Evolutionary conservation across 192 early-diverging fungal genomes (phyloP).

Genomic region (Pilaira anomala): DNA sequence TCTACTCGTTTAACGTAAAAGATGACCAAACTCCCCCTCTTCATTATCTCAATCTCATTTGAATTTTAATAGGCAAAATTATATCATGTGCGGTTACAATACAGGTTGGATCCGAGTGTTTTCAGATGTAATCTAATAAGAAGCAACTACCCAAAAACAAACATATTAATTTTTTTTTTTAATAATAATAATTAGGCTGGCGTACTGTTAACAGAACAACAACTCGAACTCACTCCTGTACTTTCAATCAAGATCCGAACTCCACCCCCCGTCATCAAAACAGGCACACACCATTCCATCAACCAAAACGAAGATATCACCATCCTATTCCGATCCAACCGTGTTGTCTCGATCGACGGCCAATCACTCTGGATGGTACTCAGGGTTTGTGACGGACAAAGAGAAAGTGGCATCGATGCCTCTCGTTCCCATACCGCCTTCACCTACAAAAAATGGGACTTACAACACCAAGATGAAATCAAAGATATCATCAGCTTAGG

Average conservation of each 20-base stretch:
- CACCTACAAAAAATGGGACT: constrained; percentile 53
- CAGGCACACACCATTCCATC: constrained; percentile 19
- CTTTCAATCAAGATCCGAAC: constrained; percentile 49
- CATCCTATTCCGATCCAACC: constrained; percentile 44
- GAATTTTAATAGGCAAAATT: constrained; percentile 38
- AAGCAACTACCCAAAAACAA: too few species aligned
- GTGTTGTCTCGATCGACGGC: constrained; percentile 55
- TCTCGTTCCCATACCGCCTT: constrained; percentile 38
- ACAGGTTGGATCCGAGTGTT: constrained; percentile 55
- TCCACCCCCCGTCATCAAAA: constrained; percentile 24
- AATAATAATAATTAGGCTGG: constrained; percentile 41
- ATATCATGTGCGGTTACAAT: constrained; percentile 51
- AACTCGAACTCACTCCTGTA: constrained; percentile 45
- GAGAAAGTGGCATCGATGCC: constrained; percentile 24
- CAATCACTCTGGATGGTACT: constrained; percentile 55
- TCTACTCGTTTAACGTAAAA: constrained; percentile 42
- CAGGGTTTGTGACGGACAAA: constrained; percentile 45
- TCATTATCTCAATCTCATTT: too few species aligned
- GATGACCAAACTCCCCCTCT: not conserved
- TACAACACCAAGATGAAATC: constrained; percentile 42
- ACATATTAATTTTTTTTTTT: too few species aligned
- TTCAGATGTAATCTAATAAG: constrained; percentile 39
- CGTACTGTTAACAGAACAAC: constrained; percentile 43
- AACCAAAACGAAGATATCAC: constrained; percentile 55
- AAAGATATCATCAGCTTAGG: constrained; percentile 47